Conservation (phyloP, 352 stramenopile genomes). For the Phytophthora pinifolia region DNA sequence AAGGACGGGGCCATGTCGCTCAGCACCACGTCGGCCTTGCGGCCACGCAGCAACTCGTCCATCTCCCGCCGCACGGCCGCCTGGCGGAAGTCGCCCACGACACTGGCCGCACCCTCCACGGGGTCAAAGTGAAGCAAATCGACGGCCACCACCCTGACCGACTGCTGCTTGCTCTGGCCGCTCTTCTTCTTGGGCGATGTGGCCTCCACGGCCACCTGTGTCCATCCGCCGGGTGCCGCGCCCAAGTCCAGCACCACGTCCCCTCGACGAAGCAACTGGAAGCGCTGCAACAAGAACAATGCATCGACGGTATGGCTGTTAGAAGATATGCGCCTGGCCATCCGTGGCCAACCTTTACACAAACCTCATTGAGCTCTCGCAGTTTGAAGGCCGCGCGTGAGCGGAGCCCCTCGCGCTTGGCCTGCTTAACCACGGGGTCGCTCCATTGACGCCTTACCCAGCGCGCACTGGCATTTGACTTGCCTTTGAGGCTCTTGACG, state of each 20-base stretch:
- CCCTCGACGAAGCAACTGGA: slow-evolving; percentile 59
- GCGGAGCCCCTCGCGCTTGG: slow-evolving; percentile 79
- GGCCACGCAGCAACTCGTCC: slow-evolving; percentile 40
- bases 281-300: slow-evolving; percentile 3
- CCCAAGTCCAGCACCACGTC: slow-evolving; percentile 84
- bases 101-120: slow-evolving; percentile 62
- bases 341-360: background rate
- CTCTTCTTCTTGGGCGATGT: slow-evolving; percentile 25
- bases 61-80: slow-evolving; percentile 55
- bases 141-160: slow-evolving; percentile 60
- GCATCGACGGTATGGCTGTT: background rate
- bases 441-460: slow-evolving; percentile 87
- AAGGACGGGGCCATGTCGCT: slow-evolving; percentile 90
- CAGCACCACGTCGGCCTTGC: slow-evolving; percentile 74
- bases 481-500: slow-evolving; percentile 80
- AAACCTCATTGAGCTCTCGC: slow-evolving; percentile 74
- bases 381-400: slow-evolving; percentile 85
- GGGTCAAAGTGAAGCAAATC: slow-evolving; percentile 74
- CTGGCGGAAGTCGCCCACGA: slow-evolving; percentile 86
- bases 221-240: slow-evolving; percentile 83
- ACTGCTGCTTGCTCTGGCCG: slow-evolving; percentile 11
- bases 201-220: slow-evolving; percentile 77
- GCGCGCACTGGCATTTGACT: slow-evolving; percentile 79
- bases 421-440: slow-evolving; percentile 84
- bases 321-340: background rate